Evolutionary conservation across 495 filamentous ascomycete species (phyloP).

Genomic region (Hypoxylon fuscum): DNA sequence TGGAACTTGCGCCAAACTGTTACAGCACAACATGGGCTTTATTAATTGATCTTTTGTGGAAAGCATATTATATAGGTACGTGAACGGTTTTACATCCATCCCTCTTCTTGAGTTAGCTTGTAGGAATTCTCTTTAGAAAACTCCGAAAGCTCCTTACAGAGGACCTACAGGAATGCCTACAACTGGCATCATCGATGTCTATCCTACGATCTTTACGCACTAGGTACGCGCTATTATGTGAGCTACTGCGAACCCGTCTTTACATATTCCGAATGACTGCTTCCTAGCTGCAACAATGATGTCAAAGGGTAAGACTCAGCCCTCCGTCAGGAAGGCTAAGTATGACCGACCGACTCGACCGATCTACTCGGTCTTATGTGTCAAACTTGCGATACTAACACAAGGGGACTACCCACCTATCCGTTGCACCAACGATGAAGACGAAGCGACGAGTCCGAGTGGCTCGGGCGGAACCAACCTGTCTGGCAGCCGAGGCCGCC

Average conservation of each 20-base stretch:
- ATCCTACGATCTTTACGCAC: slow-evolving; percentile 14
- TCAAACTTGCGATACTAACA: neutral
- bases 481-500: neutral
- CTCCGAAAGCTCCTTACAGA: no score
- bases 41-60: slow-evolving; percentile 3
- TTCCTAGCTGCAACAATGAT: slow-evolving; percentile 17
- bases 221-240: slow-evolving; percentile 6
- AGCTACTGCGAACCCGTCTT: slow-evolving; percentile 10
- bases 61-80: slow-evolving; percentile 2
- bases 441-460: slow-evolving; percentile 19
- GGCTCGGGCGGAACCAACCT: slow-evolving; percentile 2
- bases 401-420: slow-evolving; percentile 12
- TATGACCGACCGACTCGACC: slow-evolving; percentile 4
- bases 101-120: neutral
- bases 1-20: slow-evolving; percentile 12
- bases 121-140: neutral
- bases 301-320: slow-evolving; percentile 26
- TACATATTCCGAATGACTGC: slow-evolving; percentile 1
- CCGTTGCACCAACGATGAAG: slow-evolving; percentile 18
- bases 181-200: neutral
- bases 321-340: slow-evolving; percentile 14
- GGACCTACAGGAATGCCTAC: neutral
- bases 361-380: slow-evolving; percentile 3
- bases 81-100: neutral
- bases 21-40: slow-evolving; percentile 18